A percentile compares a stretch with the other conserved stretches of the same genome.
phyloP scores from a whole-genome alignment of 257 asterid species.

The Solanum acaule region DNA sequence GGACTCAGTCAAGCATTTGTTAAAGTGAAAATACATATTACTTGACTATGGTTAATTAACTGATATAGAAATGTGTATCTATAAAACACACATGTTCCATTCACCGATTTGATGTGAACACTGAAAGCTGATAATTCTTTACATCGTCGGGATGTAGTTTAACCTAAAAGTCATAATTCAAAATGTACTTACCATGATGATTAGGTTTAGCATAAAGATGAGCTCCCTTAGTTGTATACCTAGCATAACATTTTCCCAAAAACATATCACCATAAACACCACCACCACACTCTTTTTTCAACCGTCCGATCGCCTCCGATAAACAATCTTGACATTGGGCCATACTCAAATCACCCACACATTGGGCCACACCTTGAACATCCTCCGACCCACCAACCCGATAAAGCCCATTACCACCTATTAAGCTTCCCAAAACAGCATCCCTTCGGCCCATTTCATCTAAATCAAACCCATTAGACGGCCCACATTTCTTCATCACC shows the following conservation, averaged over 20 bases:
- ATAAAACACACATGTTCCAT: neutral
- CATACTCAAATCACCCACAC: constrained; percentile 73
- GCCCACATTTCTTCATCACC: constrained; percentile 85
- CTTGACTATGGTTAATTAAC: neutral
- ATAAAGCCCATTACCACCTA: constrained; percentile 59
- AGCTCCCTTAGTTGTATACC: constrained; percentile 68
- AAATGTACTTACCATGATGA: constrained; percentile 35
- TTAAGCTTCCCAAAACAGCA: constrained; percentile 49
- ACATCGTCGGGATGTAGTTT: neutral
- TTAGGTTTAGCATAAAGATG: constrained; percentile 28
- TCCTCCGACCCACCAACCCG: constrained; percentile 69
- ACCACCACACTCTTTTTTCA: constrained; percentile 88
- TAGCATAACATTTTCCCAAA: constrained; percentile 82
- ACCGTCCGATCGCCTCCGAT: constrained; percentile 65
- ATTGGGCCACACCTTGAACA: constrained; percentile 83
- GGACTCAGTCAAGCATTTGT: too few species aligned
- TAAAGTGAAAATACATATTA: neutral
- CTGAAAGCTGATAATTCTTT: neutral
- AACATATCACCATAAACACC: constrained; percentile 85
- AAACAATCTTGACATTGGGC: constrained; percentile 90
- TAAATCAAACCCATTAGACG: constrained; percentile 41
- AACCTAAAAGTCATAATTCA: neutral
- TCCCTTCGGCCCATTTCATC: constrained; percentile 60
- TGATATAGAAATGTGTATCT: neutral
- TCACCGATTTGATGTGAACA: neutral